Base-by-base conservation (phyloP, 2,329 filamentous ascomycete species). In the Fusarium beomiforme region DNA sequence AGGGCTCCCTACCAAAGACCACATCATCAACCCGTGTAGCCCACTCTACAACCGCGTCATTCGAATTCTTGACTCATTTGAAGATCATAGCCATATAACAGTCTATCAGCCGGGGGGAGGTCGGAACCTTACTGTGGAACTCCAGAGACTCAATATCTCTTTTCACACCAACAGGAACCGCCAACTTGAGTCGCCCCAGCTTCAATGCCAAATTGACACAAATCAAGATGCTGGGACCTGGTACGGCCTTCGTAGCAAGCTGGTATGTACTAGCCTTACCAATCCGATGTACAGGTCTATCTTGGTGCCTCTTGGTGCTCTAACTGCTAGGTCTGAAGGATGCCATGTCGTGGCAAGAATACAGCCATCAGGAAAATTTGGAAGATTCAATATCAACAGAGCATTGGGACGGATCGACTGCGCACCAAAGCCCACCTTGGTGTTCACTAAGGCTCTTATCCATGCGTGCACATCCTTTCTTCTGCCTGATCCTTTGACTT, bases 381-480 rank as follows among this genome's bases (percentile, higher is more conserved):
- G 81, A 0, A 85, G 81, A 7, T 91, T 86, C 56, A 78, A 79
- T 3, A 86, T 91, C 55, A 86, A 92, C 46, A 76, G 82, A 3
- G 74, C 86, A 0, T 79, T 92, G 11, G 85, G 86, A 0, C 82
- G 87, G 5, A 76, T 92, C 0, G 83, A 87, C 3, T 90, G 89
- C 47, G 83, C 89, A 0, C 79, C 87, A 0, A 89, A 91, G 64
- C 87, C 87, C 0, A 77, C 77, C 0, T 77, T 89, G 2, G 78
- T 89, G 0, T 90, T 89, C 60, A 81, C 79, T 0, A 91, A 90
- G 69, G 88, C 88, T 0, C 78, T 85, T 9, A 76, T 89, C 3
- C 90, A 92, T 70, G 90, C 89, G 0, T 80, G 83, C 13, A 92
- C 90, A 0, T 90, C 89, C 0, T 87, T 85, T 39, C 68, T 85